phyloP scores from a whole-genome alignment of 345 rosid species.

The Cardamine resedifolia region DNA sequence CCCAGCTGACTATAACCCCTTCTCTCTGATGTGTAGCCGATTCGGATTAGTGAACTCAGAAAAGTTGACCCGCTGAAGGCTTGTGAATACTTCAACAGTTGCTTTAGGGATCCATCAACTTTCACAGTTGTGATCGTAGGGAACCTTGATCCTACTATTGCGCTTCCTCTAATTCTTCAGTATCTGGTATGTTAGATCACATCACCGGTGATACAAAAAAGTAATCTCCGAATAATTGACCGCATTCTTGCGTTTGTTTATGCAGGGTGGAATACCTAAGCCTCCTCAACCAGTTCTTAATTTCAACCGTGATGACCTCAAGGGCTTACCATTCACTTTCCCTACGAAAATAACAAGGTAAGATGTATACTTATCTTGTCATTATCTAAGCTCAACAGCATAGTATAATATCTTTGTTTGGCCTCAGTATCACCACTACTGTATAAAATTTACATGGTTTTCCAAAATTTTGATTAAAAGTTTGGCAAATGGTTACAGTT shows the following conservation, averaged over 20 bases:
- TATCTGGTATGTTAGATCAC: slow-evolving; percentile 66
- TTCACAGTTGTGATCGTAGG: slow-evolving; percentile 90
- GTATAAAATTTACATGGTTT: background rate
- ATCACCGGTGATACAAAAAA: background rate
- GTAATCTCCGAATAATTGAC: slow-evolving; percentile 3
- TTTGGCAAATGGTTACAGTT: background rate
- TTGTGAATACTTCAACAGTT: slow-evolving; percentile 80
- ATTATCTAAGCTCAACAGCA: background rate
- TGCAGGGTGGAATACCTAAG: slow-evolving; percentile 81
- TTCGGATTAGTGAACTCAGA: slow-evolving; percentile 64
- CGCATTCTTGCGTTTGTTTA: slow-evolving; percentile 8
- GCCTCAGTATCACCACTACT: background rate
- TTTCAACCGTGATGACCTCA: slow-evolving; percentile 70
- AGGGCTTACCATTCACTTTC: slow-evolving; percentile 79
- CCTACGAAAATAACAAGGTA: slow-evolving; percentile 68
- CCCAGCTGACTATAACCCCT: slow-evolving; percentile 18
- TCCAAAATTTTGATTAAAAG: background rate
- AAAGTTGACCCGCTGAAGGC: slow-evolving; percentile 84
- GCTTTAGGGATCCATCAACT: slow-evolving; percentile 92
- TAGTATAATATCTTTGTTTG: background rate
- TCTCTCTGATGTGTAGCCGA: slow-evolving; percentile 58
- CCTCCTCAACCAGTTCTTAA: slow-evolving; percentile 64
- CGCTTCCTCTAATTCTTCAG: slow-evolving; percentile 76
- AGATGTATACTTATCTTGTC: slow-evolving; percentile 16
- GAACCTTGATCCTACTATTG: slow-evolving; percentile 63